phyloP scores from a whole-genome alignment of 1,139 yeast genomes.

The Debaryomyces subglobosus region DNA sequence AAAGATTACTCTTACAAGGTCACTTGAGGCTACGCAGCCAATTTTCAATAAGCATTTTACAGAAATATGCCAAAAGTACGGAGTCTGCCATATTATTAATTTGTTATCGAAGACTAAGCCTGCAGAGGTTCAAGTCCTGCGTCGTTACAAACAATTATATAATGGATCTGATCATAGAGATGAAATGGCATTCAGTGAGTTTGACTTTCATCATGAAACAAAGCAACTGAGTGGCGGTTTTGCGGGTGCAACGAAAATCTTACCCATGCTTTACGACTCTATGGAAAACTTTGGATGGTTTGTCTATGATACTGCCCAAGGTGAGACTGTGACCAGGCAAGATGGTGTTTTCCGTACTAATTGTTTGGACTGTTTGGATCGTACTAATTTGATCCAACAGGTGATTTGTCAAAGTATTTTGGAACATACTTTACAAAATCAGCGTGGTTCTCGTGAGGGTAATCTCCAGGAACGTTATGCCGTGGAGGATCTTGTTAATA shows the following conservation, averaged over 20 bases:
- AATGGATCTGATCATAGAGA: slow-evolving; percentile 42
- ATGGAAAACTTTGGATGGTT: slow-evolving; percentile 81
- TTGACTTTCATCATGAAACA: slow-evolving; percentile 94
- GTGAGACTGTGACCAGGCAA: slow-evolving; percentile 68
- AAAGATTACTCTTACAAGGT: slow-evolving; percentile 84
- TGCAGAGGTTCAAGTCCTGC: slow-evolving; percentile 73
- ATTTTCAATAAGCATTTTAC: slow-evolving; percentile 83
- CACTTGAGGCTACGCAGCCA: slow-evolving; percentile 90
- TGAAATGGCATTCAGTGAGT: slow-evolving; percentile 69
- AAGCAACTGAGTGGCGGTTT: slow-evolving; percentile 75
- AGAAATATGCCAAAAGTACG: slow-evolving; percentile 70
- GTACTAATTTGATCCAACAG: slow-evolving; percentile 93
- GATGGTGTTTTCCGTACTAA: slow-evolving; percentile 90
- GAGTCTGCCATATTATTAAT: slow-evolving; percentile 84
- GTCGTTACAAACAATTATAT: slow-evolving; percentile 65
- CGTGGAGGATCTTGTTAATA: slow-evolving; percentile 54
- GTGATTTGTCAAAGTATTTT: slow-evolving; percentile 65
- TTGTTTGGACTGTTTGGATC: slow-evolving; percentile 91
- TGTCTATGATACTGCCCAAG: slow-evolving; percentile 56
- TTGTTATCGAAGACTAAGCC: slow-evolving; percentile 74
- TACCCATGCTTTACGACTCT: slow-evolving; percentile 65
- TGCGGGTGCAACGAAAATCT: slow-evolving; percentile 74
- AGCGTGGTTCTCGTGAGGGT: slow-evolving; percentile 23
- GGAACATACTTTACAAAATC: slow-evolving; percentile 64
- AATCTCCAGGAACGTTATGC: slow-evolving; percentile 25